These are phyloP conservation scores for Pyricularia sp. DNA, from an alignment of 2,329 filamentous ascomycete species.

Conservation along the genomic window DNA sequence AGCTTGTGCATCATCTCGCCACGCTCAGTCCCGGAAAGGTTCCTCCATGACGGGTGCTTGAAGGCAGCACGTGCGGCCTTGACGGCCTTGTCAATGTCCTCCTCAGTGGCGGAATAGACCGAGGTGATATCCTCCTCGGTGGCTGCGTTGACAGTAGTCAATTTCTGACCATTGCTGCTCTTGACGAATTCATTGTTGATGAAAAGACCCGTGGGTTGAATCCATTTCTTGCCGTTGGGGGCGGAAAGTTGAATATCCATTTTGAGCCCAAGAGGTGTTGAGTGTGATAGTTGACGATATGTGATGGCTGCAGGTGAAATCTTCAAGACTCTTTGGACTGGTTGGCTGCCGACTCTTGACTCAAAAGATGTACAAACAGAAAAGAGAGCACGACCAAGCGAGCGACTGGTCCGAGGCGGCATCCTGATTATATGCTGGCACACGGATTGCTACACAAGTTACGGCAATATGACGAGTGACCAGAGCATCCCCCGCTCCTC, in stretches of 20 bases:
- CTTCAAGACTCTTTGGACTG: neutral
- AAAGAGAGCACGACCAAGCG: neutral
- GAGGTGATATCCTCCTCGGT: conserved; percentile 59
- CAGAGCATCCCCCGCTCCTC: neutral
- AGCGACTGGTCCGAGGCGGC: neutral
- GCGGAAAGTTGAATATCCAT: conserved; percentile 54
- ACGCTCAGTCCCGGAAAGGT: conserved; percentile 57
- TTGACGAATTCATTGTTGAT: conserved; percentile 76
- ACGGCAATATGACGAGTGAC: neutral
- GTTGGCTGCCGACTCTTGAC: neutral
- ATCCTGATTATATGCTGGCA: neutral
- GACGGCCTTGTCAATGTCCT: conserved; percentile 63
- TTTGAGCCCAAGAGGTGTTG: conserved; percentile 5
- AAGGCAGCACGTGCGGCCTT: conserved; percentile 60
- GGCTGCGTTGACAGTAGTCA: conserved; percentile 62
- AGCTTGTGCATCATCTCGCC: conserved; percentile 61
- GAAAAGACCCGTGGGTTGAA: conserved; percentile 68
- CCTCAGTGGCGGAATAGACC: conserved; percentile 57
- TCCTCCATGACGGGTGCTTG: conserved; percentile 56
- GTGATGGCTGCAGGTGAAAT: neutral
- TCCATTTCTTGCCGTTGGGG: conserved; percentile 66
- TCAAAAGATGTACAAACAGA: neutral
- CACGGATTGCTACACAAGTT: neutral
- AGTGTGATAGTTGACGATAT: conserved; percentile 3
- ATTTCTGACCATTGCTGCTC: conserved; percentile 53